Percentiles rank a stretch among this genome's conserved stretches.
Conservation (phyloP, 2,329 filamentous ascomycete species). For the Thyridium curvatum region DNA sequence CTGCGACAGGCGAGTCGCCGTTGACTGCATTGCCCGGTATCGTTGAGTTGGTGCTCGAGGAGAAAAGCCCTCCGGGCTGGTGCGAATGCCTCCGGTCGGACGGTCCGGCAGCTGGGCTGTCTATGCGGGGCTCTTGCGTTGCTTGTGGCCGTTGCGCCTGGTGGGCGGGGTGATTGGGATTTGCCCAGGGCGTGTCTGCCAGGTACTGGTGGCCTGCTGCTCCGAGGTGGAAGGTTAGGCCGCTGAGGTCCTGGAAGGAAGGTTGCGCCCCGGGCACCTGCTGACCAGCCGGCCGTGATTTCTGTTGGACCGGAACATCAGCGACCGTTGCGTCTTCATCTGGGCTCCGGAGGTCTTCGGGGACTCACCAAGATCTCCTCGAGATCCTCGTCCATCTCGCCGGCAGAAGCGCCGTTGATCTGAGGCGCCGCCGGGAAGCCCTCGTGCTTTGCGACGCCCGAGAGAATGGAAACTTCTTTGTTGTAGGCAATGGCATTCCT, state of each 20-base stretch:
- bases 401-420: slow-evolving; percentile 63
- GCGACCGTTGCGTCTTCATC: slow-evolving; percentile 1
- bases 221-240: slow-evolving; percentile 44
- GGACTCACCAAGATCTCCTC: slow-evolving; percentile 77
- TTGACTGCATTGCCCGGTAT: slow-evolving; percentile 5
- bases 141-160: slow-evolving; percentile 33
- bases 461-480: slow-evolving; percentile 84
- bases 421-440: slow-evolving; percentile 94
- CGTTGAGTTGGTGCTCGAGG: slow-evolving; percentile 22
- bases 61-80: slow-evolving; percentile 23
- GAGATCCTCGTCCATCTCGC: slow-evolving; percentile 80
- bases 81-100: slow-evolving; percentile 29
- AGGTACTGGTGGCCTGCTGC: slow-evolving; percentile 81
- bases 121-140: neutral
- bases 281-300: slow-evolving; percentile 19
- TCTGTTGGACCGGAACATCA: slow-evolving; percentile 12
- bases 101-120: slow-evolving; percentile 18
- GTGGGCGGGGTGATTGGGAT: slow-evolving; percentile 73
- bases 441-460: slow-evolving; percentile 88
- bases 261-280: slow-evolving; percentile 32
- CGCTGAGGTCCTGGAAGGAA: slow-evolving; percentile 38
- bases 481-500: slow-evolving; percentile 88
- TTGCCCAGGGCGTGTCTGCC: slow-evolving; percentile 87
- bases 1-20: slow-evolving; percentile 12
- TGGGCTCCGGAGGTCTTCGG: slow-evolving; percentile 1